Evolutionary conservation across 805 yeast species (phyloP), one percentile per base, ranked within the genome.

Genomic region (Kluyveromyces lactis): DNA sequence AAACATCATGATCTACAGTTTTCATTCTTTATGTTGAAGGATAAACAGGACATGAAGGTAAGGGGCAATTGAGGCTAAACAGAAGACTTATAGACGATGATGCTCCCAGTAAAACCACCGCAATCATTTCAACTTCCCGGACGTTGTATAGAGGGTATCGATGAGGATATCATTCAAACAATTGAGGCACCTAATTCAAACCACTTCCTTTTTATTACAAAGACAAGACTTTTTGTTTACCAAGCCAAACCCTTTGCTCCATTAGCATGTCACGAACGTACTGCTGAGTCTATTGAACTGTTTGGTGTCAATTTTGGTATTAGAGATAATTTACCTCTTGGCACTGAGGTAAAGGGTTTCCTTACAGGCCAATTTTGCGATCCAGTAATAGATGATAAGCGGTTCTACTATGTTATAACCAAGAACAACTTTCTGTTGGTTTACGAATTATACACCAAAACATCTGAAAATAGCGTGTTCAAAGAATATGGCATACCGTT

Each of bases 181-280:
- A 27, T 54, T 6, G 15, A 52, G 8, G 21, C 59, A 10, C 54
- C 58, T 4, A 49, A 51, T 24, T 44, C 52, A 5, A 61, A 61
- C 42, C 44, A 53, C 7, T 29, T 56, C 26, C 39, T 60, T 4
- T 36, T 58, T 27, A 40, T 60, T 16, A 59, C 63, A 3, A 43
- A 51, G 7, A 47, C 51, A 3, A 48, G 62, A 38, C 49, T 60
- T 4, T 39, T 58, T 17, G 42, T 56, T 7, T 61, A 61, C 38
- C 58, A 61, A 39, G 45, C 48, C 32, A 61, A 58, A 40, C 66
- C 66, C 18, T 35, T 55, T 39, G 63, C 63, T 2, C 42, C 58
- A 9, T 51, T 60, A 3, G 52, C 61, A 4, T 45, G 50, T 10
- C 60, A 58, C 36, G 57, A 51, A 28, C 49, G 66, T 33, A 49